Base-by-base conservation (phyloP, 2,329 filamentous ascomycete species). In the Aspergillus pseudotamarii region DNA sequence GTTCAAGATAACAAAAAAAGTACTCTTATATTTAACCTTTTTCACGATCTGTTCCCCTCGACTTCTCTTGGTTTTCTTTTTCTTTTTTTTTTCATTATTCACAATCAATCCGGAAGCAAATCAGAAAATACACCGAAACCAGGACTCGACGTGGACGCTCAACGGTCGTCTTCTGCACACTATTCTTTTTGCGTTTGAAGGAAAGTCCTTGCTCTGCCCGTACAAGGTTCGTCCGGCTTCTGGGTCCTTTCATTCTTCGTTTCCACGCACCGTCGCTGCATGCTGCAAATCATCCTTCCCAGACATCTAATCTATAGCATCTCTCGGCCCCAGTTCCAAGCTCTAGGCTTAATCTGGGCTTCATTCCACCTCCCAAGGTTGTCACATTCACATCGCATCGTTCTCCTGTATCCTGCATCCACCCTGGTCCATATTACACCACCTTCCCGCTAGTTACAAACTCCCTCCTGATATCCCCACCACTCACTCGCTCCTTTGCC, bases 401-500 rank as follows among this genome's bases (percentile, higher is more conserved):
- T 70, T 68, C 68, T 71, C 70, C 70, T 73, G 72, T 69, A 67
- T 74, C 68, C 71, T 76, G 73, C 73, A 75, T 71, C 66, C 68
- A 77, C 72, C 74, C 73, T 19, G 66, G 74, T 70, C 71, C 67
- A 73, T 73, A 76, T 77, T 77, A 77, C 75, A 77, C 75, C 69
- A 72, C 70, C 68, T 72, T 75, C 68, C 72, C 73, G 71, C 74
- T 75, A 76, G 71, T 75, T 70, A 75, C 72, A 71, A 75, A 73
- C 69, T 69, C 70, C 70, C 68, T 72, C 65, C 68, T 74, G 68
- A 73, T 74, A 72, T 70, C 68, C 67, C 66, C 66, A 67, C 69
- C 68, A 66, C 58, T 65, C 65, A 67, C 57, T 65, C 59, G 56
- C 59, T 67, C 56, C 66, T 64, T 57, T 67, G 56, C 59, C 26